phyloP scores from a whole-genome alignment of 345 rosid species.

The Luvunga scandens region DNA sequence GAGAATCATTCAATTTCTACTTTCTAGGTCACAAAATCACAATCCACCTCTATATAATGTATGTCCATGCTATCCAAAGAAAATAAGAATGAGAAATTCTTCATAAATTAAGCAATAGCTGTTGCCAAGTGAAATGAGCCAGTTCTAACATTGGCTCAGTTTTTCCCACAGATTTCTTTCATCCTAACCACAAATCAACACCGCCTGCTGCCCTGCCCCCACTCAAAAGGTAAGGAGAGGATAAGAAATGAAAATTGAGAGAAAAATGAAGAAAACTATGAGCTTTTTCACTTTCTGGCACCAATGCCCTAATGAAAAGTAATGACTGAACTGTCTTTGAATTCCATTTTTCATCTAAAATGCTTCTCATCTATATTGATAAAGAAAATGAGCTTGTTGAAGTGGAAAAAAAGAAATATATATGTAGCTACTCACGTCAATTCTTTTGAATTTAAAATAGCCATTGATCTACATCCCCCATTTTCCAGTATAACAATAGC shows the following conservation, averaged over 20 bases:
- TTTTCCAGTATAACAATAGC: slow-evolving; percentile 86
- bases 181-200: background rate
- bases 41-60: background rate
- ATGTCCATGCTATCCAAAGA: background rate
- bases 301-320: background rate
- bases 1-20: background rate
- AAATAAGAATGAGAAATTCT: background rate
- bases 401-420: background rate
- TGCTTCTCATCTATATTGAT: background rate
- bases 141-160: background rate
- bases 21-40: background rate
- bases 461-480: slow-evolving; percentile 90
- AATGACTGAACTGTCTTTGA: background rate
- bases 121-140: background rate
- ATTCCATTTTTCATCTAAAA: background rate
- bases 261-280: background rate
- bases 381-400: background rate
- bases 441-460: slow-evolving; percentile 65
- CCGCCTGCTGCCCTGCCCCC: background rate
- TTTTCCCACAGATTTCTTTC: background rate
- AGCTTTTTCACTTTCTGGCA: background rate
- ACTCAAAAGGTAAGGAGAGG: background rate
- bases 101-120: background rate
- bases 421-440: slow-evolving; percentile 59
- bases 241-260: background rate